Evolutionary conservation across 305 asterid species (phyloP).

Genomic region (Fraxinus nigra): DNA sequence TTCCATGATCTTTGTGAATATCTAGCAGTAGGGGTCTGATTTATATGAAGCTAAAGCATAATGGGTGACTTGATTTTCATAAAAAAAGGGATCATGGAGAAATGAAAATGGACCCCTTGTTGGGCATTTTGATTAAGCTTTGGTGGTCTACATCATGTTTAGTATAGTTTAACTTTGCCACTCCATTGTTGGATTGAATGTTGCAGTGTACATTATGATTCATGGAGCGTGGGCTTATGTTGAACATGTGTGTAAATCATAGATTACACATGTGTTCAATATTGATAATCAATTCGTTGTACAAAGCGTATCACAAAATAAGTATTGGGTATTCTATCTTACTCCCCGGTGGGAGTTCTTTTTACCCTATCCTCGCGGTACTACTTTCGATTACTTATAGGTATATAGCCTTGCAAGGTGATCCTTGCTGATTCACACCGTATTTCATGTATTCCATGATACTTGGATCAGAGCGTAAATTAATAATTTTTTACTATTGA

Average conservation of each 20-base stretch:
- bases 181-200: neutral
- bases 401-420: neutral
- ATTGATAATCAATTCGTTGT: neutral
- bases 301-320: neutral
- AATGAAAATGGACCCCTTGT: slow-evolving; percentile 47
- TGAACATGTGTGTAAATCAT: slow-evolving; percentile 11
- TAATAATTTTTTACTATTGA: neutral
- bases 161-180: slow-evolving; percentile 21
- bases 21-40: neutral
- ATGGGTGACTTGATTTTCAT: slow-evolving; percentile 29
- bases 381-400: neutral
- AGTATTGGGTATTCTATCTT: neutral
- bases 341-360: neutral
- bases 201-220: slow-evolving; percentile 33
- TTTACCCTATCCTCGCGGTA: neutral
- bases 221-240: slow-evolving; percentile 39
- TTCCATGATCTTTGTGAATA: slow-evolving; percentile 35
- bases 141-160: slow-evolving; percentile 40
- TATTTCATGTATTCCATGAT: neutral
- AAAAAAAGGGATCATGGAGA: slow-evolving; percentile 20
- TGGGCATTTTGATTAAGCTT: slow-evolving; percentile 32
- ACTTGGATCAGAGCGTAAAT: neutral
- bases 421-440: neutral
- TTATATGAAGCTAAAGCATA: slow-evolving; percentile 30
- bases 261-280: neutral